These are phyloP conservation scores for Gautieria morchelliformis DNA, from an alignment of 768 basidiomycete species.

Conservation along the genomic window DNA sequence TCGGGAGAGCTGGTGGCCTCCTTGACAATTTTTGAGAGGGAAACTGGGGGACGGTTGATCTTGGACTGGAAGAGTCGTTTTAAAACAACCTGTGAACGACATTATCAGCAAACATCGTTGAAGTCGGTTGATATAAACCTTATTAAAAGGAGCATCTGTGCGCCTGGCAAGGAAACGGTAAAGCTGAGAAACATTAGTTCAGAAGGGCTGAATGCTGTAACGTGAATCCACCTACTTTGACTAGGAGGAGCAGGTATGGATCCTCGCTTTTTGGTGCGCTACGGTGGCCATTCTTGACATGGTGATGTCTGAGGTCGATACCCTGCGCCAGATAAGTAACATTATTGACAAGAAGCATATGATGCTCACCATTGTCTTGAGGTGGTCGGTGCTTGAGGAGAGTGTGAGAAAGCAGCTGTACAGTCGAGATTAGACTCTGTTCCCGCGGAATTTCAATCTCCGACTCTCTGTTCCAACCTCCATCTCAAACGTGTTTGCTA, in stretches of 20 bases:
- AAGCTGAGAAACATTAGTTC: slow-evolving; percentile 42
- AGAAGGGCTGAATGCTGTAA: slow-evolving; percentile 5
- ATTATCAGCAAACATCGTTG: slow-evolving; percentile 15
- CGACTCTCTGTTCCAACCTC: slow-evolving; percentile 32
- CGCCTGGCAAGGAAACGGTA: slow-evolving; percentile 98
- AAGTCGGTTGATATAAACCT: slow-evolving; percentile 35
- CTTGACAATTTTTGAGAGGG: slow-evolving; percentile 84
- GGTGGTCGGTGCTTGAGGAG: slow-evolving; percentile 27
- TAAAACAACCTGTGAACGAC: slow-evolving; percentile 63
- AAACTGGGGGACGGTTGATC: slow-evolving; percentile 93
- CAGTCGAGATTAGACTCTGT: slow-evolving; percentile 37
- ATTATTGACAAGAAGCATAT: slow-evolving; percentile 11
- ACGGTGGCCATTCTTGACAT: slow-evolving; percentile 96
- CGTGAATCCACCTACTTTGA: slow-evolving; percentile 58
- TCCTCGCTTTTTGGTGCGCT: slow-evolving; percentile 98
- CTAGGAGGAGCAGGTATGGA: slow-evolving; percentile 94
- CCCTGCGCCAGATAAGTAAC: slow-evolving; percentile 39
- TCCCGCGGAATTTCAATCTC: slow-evolving; percentile 7
- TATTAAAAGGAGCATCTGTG: slow-evolving; percentile 94
- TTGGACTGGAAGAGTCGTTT: slow-evolving; percentile 95
- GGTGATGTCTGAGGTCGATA: slow-evolving; percentile 93
- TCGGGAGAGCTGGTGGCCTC: slow-evolving; percentile 64
- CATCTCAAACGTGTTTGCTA: slow-evolving; percentile 48
- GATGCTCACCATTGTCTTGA: slow-evolving; percentile 27
- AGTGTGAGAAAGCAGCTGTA: slow-evolving; percentile 52